phyloP scores from a whole-genome alignment of 208 protist species.

The Leishmania tropica region DNA sequence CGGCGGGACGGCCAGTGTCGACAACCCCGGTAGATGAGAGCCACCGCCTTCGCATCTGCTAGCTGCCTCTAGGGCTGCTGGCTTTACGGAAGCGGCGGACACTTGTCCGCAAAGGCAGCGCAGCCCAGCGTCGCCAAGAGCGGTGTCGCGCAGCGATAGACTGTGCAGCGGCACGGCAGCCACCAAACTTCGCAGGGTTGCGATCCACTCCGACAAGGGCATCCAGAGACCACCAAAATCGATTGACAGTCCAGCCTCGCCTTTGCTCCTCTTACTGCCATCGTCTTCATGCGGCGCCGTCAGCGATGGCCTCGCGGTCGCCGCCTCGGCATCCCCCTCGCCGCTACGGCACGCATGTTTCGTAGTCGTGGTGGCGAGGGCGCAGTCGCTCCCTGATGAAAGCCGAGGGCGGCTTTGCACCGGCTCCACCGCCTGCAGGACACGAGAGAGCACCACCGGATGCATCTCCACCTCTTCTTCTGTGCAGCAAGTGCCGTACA shows the following conservation, averaged over 20 bases:
- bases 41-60: not conserved
- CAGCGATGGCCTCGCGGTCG: not conserved
- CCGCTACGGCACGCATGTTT: not conserved
- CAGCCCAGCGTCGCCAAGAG: slow-evolving; percentile 23
- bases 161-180: slow-evolving; percentile 9
- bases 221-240: slow-evolving; percentile 18
- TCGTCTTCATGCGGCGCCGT: not conserved
- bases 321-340: not conserved
- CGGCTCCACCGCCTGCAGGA: slow-evolving; percentile 16
- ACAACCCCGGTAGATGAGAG: not conserved
- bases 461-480: slow-evolving; percentile 22
- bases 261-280: too few relatives aligned
- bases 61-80: not conserved
- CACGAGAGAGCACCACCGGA: slow-evolving; percentile 11
- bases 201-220: slow-evolving; percentile 23
- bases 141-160: slow-evolving; percentile 17
- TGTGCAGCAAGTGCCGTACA: slow-evolving; percentile 18
- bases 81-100: not conserved
- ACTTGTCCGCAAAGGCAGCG: slow-evolving; percentile 11
- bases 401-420: not conserved
- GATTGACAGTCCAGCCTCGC: slow-evolving; percentile 4
- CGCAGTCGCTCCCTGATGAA: not conserved
- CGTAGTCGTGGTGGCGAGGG: not conserved
- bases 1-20: not conserved
- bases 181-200: slow-evolving; percentile 16